phyloP scores from a whole-genome alignment of 192 early-diverging fungal species.

The Endogone sp. region DNA sequence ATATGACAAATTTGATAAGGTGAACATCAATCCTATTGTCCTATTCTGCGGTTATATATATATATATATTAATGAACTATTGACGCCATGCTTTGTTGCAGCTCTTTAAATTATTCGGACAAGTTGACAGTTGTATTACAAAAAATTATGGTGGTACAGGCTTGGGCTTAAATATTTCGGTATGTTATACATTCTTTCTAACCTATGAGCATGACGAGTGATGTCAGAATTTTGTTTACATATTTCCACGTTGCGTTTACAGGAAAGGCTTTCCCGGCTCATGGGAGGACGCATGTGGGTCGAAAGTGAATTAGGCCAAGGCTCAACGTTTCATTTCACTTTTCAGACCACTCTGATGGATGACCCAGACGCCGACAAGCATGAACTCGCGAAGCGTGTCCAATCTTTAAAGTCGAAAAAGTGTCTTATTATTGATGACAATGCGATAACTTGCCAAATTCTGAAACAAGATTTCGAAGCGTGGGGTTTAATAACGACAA shows the following conservation, averaged over 20 bases:
- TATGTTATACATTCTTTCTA: background rate
- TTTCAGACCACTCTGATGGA: constrained; percentile 11
- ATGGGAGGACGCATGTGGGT: constrained; percentile 68
- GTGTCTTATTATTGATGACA: constrained; percentile 1
- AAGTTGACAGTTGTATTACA: constrained; percentile 54
- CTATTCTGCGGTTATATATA: no score
- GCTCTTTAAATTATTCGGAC: constrained; percentile 60
- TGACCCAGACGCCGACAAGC: background rate
- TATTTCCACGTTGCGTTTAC: no score
- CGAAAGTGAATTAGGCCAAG: constrained; percentile 44
- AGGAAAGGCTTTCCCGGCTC: constrained; percentile 38
- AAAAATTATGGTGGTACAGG: constrained; percentile 54
- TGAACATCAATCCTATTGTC: no score
- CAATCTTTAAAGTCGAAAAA: background rate
- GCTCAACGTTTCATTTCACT: constrained; percentile 51
- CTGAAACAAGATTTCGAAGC: background rate
- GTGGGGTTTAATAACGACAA: background rate
- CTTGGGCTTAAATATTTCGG: constrained; percentile 3
- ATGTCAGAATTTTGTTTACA: no score
- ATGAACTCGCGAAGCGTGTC: background rate
- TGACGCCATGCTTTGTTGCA: constrained; percentile 11
- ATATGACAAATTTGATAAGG: constrained; percentile 29
- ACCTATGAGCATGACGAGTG: no score
- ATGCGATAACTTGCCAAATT: background rate
- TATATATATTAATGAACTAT: no score